Evolutionary conservation across 768 basidiomycete genomes (phyloP), one percentile per base, ranked within the genome.

Genomic region (Ramaria sp.): DNA sequence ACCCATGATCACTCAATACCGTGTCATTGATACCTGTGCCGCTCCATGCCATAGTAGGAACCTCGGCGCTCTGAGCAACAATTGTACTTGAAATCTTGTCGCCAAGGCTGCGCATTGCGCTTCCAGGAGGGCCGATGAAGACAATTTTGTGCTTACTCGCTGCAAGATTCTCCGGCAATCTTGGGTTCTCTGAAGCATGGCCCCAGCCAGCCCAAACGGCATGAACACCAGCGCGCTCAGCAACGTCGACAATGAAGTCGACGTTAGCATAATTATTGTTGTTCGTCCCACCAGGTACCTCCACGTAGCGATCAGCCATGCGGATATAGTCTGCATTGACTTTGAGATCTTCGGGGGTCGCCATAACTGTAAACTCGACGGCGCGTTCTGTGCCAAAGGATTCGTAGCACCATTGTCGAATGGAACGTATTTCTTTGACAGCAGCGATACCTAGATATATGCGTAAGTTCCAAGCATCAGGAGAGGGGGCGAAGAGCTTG

Each of bases 201-300:
- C 96, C 96, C 96, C 96, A 99, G 57, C 96, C 96, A 37, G 96
- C 96, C 96, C 96, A 99, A 24, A 99, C 96, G 45, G 96, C 96
- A 66, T 99, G 96, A 1, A 98, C 96, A 33, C 93, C 96, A 20
- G 92, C 80, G 62, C 96, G 86, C 72, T 99, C 94, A 43, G 96
- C 96, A 57, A 99, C 84, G 67, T 99, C 96, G 58, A 98, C 90
- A 65, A 99, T 98, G 66, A 96, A 85, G 66, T 99, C 96, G 64
- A 99, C 96, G 69, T 99, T 99, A 63, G 96, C 96, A 67, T 98
- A 98, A 71, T 99, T 98, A 79, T 98, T 93, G 78, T 98, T 99
- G 70, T 99, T 99, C 19, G 88, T 82, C 60, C 96, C 96, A 59
- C 96, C 96, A 19, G 96, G 94, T 9, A 99, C 96, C 71, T 99